phyloP scores from a whole-genome alignment of 208 protist genomes.

The Wallacemonas collosoma region DNA sequence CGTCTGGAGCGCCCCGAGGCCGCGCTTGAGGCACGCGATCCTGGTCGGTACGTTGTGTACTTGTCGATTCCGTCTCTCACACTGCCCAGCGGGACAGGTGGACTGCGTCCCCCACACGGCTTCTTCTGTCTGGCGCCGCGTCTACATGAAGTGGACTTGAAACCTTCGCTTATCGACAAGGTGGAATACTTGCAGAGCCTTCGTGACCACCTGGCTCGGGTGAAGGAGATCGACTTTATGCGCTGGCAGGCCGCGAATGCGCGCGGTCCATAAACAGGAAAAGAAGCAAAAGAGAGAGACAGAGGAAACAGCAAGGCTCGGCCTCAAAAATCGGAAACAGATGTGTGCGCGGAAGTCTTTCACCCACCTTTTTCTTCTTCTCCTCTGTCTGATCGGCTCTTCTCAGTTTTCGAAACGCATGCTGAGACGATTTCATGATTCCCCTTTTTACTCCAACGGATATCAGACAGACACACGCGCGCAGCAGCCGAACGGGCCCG shows the following conservation, averaged over 20 bases:
- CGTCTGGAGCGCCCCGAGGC: background rate
- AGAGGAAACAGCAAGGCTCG: background rate
- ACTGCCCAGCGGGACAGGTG: constrained; percentile 17
- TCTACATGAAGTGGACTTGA: constrained; percentile 5
- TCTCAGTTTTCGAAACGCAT: too few relatives aligned
- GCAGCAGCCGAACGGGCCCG: background rate
- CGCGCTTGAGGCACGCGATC: background rate
- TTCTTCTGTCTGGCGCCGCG: constrained; percentile 18
- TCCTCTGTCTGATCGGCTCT: too few relatives aligned
- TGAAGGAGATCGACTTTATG: constrained; percentile 9
- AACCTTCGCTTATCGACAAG: constrained; percentile 11
- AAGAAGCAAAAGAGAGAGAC: background rate
- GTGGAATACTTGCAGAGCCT: constrained; percentile 14
- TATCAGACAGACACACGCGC: background rate
- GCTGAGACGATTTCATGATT: too few relatives aligned
- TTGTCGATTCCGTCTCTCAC: constrained; percentile 17
- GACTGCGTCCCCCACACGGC: background rate
- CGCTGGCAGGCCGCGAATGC: background rate
- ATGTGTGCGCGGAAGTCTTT: too few relatives aligned
- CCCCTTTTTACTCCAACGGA: too few relatives aligned
- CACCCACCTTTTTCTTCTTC: too few relatives aligned
- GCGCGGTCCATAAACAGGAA: background rate
- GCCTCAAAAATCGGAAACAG: too few relatives aligned
- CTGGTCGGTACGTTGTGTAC: constrained; percentile 3
- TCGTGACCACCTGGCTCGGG: background rate